These are phyloP conservation scores for Talaromyces sp. DNA, from an alignment of 2,329 filamentous ascomycete species.

Conservation along the genomic window DNA sequence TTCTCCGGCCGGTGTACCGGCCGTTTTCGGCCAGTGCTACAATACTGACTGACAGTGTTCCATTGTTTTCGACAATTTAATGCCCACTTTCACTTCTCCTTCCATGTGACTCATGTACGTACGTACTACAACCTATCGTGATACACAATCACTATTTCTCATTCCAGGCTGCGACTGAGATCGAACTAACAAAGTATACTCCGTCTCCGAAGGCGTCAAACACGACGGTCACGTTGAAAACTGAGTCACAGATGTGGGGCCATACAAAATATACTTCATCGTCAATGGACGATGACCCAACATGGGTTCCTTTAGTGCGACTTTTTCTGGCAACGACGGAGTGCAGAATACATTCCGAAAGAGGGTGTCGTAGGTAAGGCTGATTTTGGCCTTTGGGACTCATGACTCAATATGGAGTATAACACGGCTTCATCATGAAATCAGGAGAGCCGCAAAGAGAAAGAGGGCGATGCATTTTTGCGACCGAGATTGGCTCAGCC, in stretches of 20 bases:
- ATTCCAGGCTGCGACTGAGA: slow-evolving; percentile 1
- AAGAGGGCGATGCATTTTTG: background rate
- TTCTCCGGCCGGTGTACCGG: background rate
- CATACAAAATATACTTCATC: background rate
- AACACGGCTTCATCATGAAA: background rate
- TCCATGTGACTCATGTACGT: slow-evolving; percentile 2
- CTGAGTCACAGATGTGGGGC: slow-evolving; percentile 7
- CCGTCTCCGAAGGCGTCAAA: background rate
- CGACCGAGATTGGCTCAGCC: slow-evolving; percentile 1
- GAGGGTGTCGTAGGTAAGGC: background rate
- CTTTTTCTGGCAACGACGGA: background rate
- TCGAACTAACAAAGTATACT: slow-evolving; percentile 1
- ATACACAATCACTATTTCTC: background rate
- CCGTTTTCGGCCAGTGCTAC: background rate
- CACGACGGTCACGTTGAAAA: slow-evolving; percentile 1
- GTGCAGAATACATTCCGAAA: slow-evolving; percentile 3
- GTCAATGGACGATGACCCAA: slow-evolving; percentile 4
- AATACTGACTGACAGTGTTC: background rate
- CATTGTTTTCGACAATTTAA: background rate
- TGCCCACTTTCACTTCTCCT: background rate
- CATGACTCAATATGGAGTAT: background rate
- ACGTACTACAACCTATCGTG: background rate
- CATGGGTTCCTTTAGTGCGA: background rate
- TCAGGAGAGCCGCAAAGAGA: background rate
- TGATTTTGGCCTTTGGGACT: background rate